Base-by-base conservation (phyloP, 2,329 filamentous ascomycete genomes). In the Teratosphaeria epicoccoides region DNA sequence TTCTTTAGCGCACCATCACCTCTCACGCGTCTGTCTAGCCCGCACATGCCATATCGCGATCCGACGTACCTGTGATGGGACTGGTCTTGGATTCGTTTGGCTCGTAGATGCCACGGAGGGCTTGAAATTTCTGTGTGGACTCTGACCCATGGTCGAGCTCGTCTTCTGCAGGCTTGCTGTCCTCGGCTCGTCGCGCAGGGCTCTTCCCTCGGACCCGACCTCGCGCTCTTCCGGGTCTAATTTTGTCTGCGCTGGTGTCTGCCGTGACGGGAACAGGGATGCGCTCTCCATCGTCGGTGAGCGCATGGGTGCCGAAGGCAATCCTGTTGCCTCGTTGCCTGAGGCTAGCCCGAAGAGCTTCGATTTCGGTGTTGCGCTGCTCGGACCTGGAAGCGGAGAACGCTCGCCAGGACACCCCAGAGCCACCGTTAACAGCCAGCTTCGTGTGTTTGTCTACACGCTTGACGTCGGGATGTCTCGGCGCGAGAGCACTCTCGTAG, bases 321-420 rank as follows among this genome's bases (percentile, higher is more conserved):
- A 67, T 67, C 55, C 56, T 54, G 51, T 64, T 60, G 56, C 64
- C 64, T 54, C 64, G 64, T 52, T 62, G 57, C 49, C 51, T 56
- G 29, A 67, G 58, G 52, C 53, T 62, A 49, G 63, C 58, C 51
- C 61, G 59, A 55, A 67, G 59, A 54, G 62, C 60, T 50, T 65
- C 63, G 57, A 67, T 55, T 59, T 67, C 64, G 52, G 61, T 59
- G 48, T 55, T 57, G 29, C 62, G 58, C 52, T 66, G 64, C 49
- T 66, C 64, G 47, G 59, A 55, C 53, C 63, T 57, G 26, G 61
- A 57, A 37, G 61, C 61, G 28, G 64, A 66, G 57, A 67, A 66
- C 46, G 64, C 63, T 54, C 63, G 59, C 64, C 64, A 67, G 55
- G 64, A 67, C 45, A 67, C 60, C 45, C 64, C 63, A 24, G 56